These are phyloP conservation scores for Xylaria bambusicola DNA, from an alignment of 495 filamentous ascomycete genomes.

Conservation along the genomic window DNA sequence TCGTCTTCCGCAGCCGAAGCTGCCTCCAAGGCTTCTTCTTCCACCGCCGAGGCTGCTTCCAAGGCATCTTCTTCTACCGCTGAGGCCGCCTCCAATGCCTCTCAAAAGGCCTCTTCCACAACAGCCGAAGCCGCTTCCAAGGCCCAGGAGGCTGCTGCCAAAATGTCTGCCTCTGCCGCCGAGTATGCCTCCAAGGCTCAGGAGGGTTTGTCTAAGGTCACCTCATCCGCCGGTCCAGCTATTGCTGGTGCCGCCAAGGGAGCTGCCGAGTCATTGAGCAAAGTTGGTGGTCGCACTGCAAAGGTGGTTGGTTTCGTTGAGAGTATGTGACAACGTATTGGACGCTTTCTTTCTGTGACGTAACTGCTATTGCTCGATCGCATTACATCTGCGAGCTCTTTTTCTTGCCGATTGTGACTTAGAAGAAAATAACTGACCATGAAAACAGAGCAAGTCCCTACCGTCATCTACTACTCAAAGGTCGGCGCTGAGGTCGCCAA, in stretches of 20 bases:
- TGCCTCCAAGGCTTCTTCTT: constrained; percentile 41
- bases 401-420: neutral
- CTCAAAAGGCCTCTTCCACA: constrained; percentile 60
- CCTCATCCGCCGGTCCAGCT: constrained; percentile 75
- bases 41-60: constrained; percentile 44
- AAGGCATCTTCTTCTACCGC: constrained; percentile 3
- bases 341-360: no score
- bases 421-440: constrained; percentile 2
- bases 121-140: constrained; percentile 60
- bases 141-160: no score
- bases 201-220: constrained; percentile 82
- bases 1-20: constrained; percentile 64
- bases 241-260: constrained; percentile 69
- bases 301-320: constrained; percentile 78
- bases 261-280: constrained; percentile 64
- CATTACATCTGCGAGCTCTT: neutral
- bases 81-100: constrained; percentile 58
- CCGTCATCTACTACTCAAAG: constrained; percentile 83
- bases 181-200: constrained; percentile 73
- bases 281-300: constrained; percentile 83
- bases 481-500: constrained; percentile 85
- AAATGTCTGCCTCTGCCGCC: constrained; percentile 63
- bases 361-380: no score
- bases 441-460: constrained; percentile 75
- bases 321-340: constrained; percentile 63